These are phyloP conservation scores for Aspergillus sparsus DNA, from an alignment of 495 filamentous ascomycete species.

Conservation along the genomic window DNA sequence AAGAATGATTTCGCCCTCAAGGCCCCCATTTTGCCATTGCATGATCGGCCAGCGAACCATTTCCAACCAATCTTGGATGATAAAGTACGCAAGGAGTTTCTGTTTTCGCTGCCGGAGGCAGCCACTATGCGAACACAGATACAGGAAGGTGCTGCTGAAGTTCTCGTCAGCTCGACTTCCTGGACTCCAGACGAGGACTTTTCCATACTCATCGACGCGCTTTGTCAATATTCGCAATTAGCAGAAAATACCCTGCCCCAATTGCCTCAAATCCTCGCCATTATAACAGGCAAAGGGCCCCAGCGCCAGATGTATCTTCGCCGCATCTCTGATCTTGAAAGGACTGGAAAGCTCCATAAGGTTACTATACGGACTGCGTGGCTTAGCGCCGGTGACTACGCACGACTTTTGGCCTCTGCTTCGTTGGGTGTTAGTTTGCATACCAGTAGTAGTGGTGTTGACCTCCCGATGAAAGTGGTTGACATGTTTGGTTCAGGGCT, in stretches of 20 bases:
- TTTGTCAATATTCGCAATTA: conserved; percentile 67
- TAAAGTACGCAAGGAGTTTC: conserved; percentile 55
- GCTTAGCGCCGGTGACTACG: conserved; percentile 81
- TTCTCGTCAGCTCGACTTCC: conserved; percentile 88
- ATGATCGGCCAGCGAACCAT: conserved; percentile 83
- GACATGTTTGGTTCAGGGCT: conserved; percentile 97
- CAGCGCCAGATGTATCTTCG: conserved; percentile 72
- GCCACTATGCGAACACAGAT: conserved; percentile 56
- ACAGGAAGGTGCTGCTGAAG: conserved; percentile 52
- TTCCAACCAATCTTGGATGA: conserved; percentile 66
- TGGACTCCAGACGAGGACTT: conserved; percentile 99
- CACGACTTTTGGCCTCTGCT: conserved; percentile 78
- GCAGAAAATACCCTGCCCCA: conserved; percentile 32
- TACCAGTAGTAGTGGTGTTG: conserved; percentile 88
- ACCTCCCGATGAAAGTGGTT: conserved; percentile 98
- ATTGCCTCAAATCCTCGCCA: conserved; percentile 69
- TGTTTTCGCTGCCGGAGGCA: conserved; percentile 61
- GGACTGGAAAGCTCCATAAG: conserved; percentile 59
- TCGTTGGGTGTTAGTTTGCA: conserved; percentile 91
- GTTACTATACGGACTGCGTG: conserved; percentile 79
- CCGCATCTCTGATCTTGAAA: conserved; percentile 60
- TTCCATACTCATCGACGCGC: conserved; percentile 78
- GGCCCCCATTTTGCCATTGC: conserved; percentile 68
- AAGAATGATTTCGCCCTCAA: conserved; percentile 60
- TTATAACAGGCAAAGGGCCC: conserved; percentile 94